Base-by-base conservation (phyloP, 306 rosid species). In the Purshia tridentata region DNA sequence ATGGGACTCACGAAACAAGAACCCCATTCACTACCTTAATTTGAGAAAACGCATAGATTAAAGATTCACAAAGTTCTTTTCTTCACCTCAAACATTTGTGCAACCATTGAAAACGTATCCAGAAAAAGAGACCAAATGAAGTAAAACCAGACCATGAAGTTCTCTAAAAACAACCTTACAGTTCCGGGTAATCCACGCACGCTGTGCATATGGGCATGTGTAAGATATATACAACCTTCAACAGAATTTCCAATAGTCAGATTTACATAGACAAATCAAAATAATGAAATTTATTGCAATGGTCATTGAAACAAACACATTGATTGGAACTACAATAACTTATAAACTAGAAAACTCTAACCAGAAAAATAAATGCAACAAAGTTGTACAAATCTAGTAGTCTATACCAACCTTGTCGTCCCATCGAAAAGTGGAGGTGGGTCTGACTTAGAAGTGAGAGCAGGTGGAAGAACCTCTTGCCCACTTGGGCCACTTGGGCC, bases 141-240 rank as follows among this genome's bases (percentile, higher is more conserved):
- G 60, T 42, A 57, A 76, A 64, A 75, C 14, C 37, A 53, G 53
- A 70, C 18, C 15, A 41, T 9, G 6, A 64, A 46, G 18, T 22
- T 51, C 41, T 64, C 6, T 9, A 20, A 72, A 73, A 73, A 58
- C 70, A 77, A 92, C 98, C 98, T 92, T 90, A 63, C 87, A 77
- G 59, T 90, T 92, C 65, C 96, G 86, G 22, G 94, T 61, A 84
- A 90, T 90, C 98, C 96, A 92, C 62, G 70, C 92, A 42, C 96
- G 92, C 79, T 92, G 96, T 6, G 96, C 98, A 78, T 84, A 90
- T 22, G 98, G 98, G 86, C 98, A 92, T 5, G 49, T 59, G 72
- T 92, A 90, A 55, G 94, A 83, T 79, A 92, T 84, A 81, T 86
- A 92, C 86, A 92, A 80, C 91, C 98, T 92, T 77, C 80, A 79